Evolutionary conservation across 2,329 filamentous ascomycete genomes (phyloP), one percentile per base, ranked within the genome.

Genomic region (Xylariaceae sp.): DNA sequence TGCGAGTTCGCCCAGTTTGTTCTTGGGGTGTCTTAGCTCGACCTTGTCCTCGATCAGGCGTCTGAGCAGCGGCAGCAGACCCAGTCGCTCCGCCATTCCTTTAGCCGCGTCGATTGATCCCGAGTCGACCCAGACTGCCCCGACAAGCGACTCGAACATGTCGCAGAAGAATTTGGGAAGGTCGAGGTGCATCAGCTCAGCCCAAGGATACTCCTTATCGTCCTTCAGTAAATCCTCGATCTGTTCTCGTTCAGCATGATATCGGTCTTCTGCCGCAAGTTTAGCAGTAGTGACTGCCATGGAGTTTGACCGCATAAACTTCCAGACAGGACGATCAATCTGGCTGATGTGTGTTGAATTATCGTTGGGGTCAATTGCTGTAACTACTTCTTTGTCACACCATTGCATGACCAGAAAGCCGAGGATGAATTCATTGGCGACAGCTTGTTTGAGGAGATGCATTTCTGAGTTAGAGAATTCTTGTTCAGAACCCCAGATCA

Each of bases 131-230:
- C 87, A 96, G 0, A 96, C 76, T 0, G 90, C 91, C 0, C 89
- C 92, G 0, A 97, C 68, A 0, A 95, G 65, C 31, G 82, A 81
- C 70, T 97, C 92, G 10, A 96, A 75, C 7, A 96, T 70, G 65
- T 96, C 91, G 0, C 87, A 92, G 67, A 87, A 86, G 66, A 89
- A 87, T 63, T 96, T 96, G 14, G 81, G 81, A 0, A 84, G 76
- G 12, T 77, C 75, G 1, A 95, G 72, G 0, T 78, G 75, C 0
- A 82, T 74, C 1, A 97, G 78, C 0, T 82, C 67, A 1, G 80
- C 74, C 92, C 92, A 97, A 0, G 92, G 94, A 61, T 91, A 95
- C 14, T 71, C 66, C 0, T 56, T 53, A 0, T 78, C 79, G 0
- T 66, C 42, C 1, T 68, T 43, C 10, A 95, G 70, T 0, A 74